Percentiles rank a stretch among this genome's conserved stretches.
Conservation (phyloP, 441 rosid genomes). For the Theobroma grandiflorum region DNA sequence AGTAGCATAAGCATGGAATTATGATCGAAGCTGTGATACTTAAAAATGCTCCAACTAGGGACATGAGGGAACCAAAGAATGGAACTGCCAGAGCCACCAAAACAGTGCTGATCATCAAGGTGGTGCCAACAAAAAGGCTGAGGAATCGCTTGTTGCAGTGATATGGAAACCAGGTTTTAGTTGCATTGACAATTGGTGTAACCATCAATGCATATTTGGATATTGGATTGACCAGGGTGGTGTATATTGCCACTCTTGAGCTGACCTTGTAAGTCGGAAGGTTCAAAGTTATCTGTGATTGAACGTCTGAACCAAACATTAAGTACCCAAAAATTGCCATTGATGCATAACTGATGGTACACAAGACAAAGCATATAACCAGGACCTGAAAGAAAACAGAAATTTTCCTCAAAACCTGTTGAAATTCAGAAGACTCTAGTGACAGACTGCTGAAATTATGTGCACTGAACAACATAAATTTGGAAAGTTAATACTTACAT, state of each 20-base stretch:
- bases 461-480: background rate
- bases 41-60: constrained; percentile 86
- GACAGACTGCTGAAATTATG: background rate
- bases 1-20: constrained; percentile 78
- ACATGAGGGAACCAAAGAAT: constrained; percentile 81
- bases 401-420: background rate
- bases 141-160: constrained; percentile 44
- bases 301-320: constrained; percentile 76
- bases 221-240: constrained; percentile 79
- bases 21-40: constrained; percentile 71
- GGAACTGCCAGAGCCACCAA: constrained; percentile 75
- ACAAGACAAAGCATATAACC: constrained; percentile 66
- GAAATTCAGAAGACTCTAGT: background rate
- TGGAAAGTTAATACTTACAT: constrained; percentile 50
- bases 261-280: constrained; percentile 70
- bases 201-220: constrained; percentile 89
- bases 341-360: constrained; percentile 77
- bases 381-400: constrained; percentile 58
- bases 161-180: constrained; percentile 50
- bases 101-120: constrained; percentile 60
- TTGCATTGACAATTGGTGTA: constrained; percentile 73
- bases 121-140: constrained; percentile 54
- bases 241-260: constrained; percentile 77
- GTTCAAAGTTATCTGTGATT: constrained; percentile 80
- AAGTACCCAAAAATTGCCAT: constrained; percentile 85